Percentiles rank a stretch among this genome's conserved stretches.
Evolutionary conservation across 257 asterid genomes (phyloP).

Genomic region (Nicotiana noctiflora): DNA sequence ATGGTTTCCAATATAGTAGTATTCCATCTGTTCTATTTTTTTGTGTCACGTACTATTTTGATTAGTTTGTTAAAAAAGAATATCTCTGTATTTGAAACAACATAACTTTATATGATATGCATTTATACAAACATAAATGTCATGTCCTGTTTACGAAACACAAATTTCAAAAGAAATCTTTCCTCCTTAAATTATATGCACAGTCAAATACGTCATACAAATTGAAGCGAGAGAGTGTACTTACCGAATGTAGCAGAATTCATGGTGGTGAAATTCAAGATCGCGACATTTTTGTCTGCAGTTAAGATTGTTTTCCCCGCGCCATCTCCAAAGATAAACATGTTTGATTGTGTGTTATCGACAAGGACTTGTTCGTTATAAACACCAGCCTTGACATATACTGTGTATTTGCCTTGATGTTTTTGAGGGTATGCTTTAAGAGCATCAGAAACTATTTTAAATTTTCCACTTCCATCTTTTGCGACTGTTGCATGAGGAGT

Average conservation of each 20-base stretch:
- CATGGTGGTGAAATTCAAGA: slow-evolving; percentile 30
- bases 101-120: no score
- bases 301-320: slow-evolving; percentile 49
- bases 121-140: no score
- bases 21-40: no score
- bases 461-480: slow-evolving; percentile 55
- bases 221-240: neutral
- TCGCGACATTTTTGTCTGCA: slow-evolving; percentile 27
- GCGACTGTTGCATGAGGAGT: slow-evolving; percentile 49
- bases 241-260: slow-evolving; percentile 54
- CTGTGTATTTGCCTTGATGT: slow-evolving; percentile 34
- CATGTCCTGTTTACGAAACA: no score
- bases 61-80: no score
- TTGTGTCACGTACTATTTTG: no score
- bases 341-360: slow-evolving; percentile 33
- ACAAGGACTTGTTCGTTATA: slow-evolving; percentile 44
- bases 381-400: slow-evolving; percentile 63
- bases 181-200: no score
- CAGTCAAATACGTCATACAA: neutral
- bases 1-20: no score
- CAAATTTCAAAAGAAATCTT: no score
- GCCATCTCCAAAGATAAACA: slow-evolving; percentile 74
- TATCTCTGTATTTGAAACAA: no score
- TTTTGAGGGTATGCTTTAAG: slow-evolving; percentile 42
- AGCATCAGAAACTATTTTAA: slow-evolving; percentile 38